Evolutionary conservation across 75 land plant genomes (phyloP), one percentile per base, ranked within the genome.

Genomic region (Larix kaempferi): DNA sequence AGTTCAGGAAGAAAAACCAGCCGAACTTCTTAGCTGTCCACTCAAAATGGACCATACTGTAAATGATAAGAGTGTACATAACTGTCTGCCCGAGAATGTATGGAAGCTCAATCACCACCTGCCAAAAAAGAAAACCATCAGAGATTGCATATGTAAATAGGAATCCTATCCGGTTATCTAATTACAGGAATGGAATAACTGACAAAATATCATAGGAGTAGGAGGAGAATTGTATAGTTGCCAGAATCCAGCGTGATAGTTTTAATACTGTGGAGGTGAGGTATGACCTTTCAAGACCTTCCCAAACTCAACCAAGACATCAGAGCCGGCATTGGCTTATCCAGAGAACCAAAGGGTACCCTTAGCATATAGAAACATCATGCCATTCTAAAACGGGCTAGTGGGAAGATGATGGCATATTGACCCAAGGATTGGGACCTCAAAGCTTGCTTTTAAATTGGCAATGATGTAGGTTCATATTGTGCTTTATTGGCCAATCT

Each of bases 31-130:
- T 75, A 0, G 85, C 91, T 12, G 83, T 83, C 98, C 98, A 95
- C 57, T 92, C 80, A 26, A 95, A 95, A 71, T 85, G 78, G 49
- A 95, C 77, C 98, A 95, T 93, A 54, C 89, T 73, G 82, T 93
- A 94, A 55, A 87, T 86, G 35, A 92, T 69, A 1, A 84, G 55
- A 0, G 87, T 61, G 22, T 86, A 95, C 71, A 89, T 79, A 29
- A 82, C 19, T 5, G 88, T 77, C 76, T 95, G 98, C 25, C 86
- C 52, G 11, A 95, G 39, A 29, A 89, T 83, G 33, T 89, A 95
- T 1, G 95, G 95, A 22, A 92, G 76, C 75, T 95, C 98, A 33
- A 84, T 79, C 6, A 85, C 21, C 19, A 89, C 92, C 90, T 89
- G 88, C 29, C 22, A 56, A 57, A 55, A 29, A 15, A 57, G 5